These are phyloP conservation scores for Didymella keratinophila DNA, from an alignment of 2,329 filamentous ascomycete genomes.

Conservation along the genomic window DNA sequence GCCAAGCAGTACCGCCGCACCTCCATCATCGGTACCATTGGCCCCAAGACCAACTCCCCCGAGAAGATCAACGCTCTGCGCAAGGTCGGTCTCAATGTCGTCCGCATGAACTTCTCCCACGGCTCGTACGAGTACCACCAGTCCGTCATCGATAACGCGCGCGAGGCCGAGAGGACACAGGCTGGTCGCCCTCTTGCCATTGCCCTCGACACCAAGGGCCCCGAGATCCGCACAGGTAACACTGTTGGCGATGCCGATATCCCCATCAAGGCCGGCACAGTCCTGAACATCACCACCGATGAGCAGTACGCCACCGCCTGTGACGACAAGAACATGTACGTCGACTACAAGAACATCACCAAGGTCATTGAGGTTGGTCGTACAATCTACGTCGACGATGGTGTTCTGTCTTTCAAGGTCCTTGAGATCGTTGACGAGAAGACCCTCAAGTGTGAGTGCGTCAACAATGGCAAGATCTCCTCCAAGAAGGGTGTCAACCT, in stretches of 20 bases:
- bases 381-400: slow-evolving; percentile 97
- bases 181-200: slow-evolving; percentile 90
- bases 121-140: slow-evolving; percentile 96
- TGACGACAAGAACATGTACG: slow-evolving; percentile 95
- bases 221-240: slow-evolving; percentile 86
- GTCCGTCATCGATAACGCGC: slow-evolving; percentile 95
- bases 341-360: slow-evolving; percentile 99
- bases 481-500: slow-evolving; percentile 99
- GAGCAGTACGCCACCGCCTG: slow-evolving; percentile 85
- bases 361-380: slow-evolving; percentile 93
- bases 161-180: slow-evolving; percentile 80
- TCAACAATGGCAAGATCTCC: slow-evolving; percentile 99
- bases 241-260: slow-evolving; percentile 75
- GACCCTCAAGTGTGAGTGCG: slow-evolving; percentile 83
- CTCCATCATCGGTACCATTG: slow-evolving; percentile 98
- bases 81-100: slow-evolving; percentile 90
- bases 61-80: slow-evolving; percentile 97
- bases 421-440: slow-evolving; percentile 85
- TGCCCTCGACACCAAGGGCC: slow-evolving; percentile 86
- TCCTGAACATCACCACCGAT: slow-evolving; percentile 97
- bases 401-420: slow-evolving; percentile 96
- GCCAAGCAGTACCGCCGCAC: slow-evolving; percentile 92
- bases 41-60: slow-evolving; percentile 97
- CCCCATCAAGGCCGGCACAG: slow-evolving; percentile 80
- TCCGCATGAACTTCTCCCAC: slow-evolving; percentile 99